phyloP scores from a whole-genome alignment of 2,329 filamentous ascomycete genomes.

The Penicillium psychrosexuale region DNA sequence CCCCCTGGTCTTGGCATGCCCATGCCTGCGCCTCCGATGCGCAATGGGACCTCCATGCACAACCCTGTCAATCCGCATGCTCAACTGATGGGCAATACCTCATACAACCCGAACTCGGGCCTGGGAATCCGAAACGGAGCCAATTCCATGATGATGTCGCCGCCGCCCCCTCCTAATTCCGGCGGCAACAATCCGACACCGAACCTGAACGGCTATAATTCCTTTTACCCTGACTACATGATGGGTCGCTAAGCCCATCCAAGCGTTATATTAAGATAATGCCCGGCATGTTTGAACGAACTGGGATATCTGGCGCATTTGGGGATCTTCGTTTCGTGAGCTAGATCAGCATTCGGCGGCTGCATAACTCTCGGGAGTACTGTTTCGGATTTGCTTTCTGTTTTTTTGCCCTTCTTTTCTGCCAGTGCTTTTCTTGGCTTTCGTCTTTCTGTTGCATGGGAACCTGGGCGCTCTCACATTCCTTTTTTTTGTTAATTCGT shows the following conservation, averaged over 20 bases:
- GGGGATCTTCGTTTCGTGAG: constrained; percentile 37
- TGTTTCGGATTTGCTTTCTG: constrained; percentile 31
- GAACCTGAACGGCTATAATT: constrained; percentile 36
- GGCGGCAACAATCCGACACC: constrained; percentile 29
- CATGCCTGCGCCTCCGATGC: constrained; percentile 25
- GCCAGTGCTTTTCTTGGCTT: constrained; percentile 20
- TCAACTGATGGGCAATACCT: constrained; percentile 28
- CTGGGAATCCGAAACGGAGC: constrained; percentile 39
- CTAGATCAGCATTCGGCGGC: constrained; percentile 44
- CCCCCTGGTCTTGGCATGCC: constrained; percentile 65
- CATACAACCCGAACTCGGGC: constrained; percentile 38
- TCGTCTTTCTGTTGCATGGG: constrained; percentile 30
- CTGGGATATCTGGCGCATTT: constrained; percentile 42
- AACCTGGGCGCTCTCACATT: constrained; percentile 33
- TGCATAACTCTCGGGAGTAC: constrained; percentile 37
- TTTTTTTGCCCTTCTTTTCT: constrained; percentile 18
- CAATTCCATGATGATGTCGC: constrained; percentile 32
- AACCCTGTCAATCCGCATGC: constrained; percentile 29
- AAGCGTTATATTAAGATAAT: constrained; percentile 34
- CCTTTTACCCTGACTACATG: constrained; percentile 49
- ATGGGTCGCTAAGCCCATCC: constrained; percentile 42
- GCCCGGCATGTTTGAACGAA: constrained; percentile 44
- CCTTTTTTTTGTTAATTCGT: constrained; percentile 23
- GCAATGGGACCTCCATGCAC: constrained; percentile 34
- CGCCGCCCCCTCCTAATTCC: constrained; percentile 29